Evolutionary conservation across 345 rosid species (phyloP), one percentile per base, ranked within the genome.

Genomic region (Citropsis articulata): DNA sequence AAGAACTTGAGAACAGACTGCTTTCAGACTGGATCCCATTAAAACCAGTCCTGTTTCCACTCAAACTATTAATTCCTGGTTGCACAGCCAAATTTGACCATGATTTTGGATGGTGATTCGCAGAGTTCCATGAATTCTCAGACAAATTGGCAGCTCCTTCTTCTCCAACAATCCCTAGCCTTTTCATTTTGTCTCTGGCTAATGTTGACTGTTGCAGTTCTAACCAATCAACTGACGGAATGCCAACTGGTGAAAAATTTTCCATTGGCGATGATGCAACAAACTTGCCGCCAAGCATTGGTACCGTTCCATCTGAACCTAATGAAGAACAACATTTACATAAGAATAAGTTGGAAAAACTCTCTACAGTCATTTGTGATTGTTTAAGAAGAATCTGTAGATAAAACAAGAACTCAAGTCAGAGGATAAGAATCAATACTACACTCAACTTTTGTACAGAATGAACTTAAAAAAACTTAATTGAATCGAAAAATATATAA

Each of bases 1-100:
- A 70, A 16, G 99, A 93, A 87, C 97, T 91, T 40, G 99, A 95
- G 84, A 95, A 95, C 72, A 95, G 89, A 83, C 98, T 90, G 85
- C 92, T 93, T 85, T 92, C 97, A 81, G 88, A 84, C 86, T 88
- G 88, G 67, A 81, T 82, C 72, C 86, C 89, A 79, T 75, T 87
- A 50, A 79, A 71, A 68, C 79, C 69, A 76, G 66, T 87, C 70
- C 78, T 73, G 68, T 84, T 85, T 76, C 80, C 83, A 75, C 80
- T 83, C 31, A 78, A 42, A 80, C 77, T 81, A 83, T 18, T 79
- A 71, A 85, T 73, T 25, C 84, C 71, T 28, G 80, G 83, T 80
- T 73, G 84, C 77, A 63, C 76, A 73, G 78, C 72, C 66, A 83
- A 78, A 81, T 84, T 87, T 74, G 89, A 80, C 85, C 87, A 82